Base-by-base conservation (phyloP, 176 grass and related monocot species). In the Thalia dealbata region DNA sequence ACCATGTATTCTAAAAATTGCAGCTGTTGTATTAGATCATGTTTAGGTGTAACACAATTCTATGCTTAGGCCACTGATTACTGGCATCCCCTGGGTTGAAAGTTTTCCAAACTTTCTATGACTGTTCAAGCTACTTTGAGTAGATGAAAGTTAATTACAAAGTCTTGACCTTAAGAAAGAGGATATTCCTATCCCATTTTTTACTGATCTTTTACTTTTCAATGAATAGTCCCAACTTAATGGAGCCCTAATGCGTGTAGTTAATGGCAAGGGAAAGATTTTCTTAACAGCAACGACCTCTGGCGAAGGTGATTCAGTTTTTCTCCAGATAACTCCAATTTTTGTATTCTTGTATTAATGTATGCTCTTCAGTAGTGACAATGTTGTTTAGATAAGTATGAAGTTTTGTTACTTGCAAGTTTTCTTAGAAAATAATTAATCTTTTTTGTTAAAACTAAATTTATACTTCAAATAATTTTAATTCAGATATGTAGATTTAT, bases 241-340 rank as follows among this genome's bases (percentile, higher is more conserved):
- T 75, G 72, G 54, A 75, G 72, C 72, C 61, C 56, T 75, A 15
- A 75, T 75, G 72, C 54, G 55, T 61, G 21, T 75, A 19, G n/a
- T 75, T 44, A 61, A 75, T 45, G 72, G 72, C 55, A 75, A 61
- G 43, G 72, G 55, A 42, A 75, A 60, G 18, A 61, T 75, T 28
- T 75, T 75, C 28, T 14, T 75, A 61, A 75, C 72, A 60, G 52
- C 72, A 16, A 61, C 55, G 6, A 25, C 72, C 44, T 75, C 55
- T 61, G 72, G 54, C 44, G 72, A 75, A 75, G 72, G 72, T 75
- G 35, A 73, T 73, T 32, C 65, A 5, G 7, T 42, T 68, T 68
- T 68, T 27, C 12, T 5, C 18, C 43, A 35, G 14, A 32, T 32
- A 14, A 27, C 3, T 30, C 3, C 28, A 16, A 29, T 64, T 64